Percentiles rank a stretch among this genome's conserved stretches.
Evolutionary conservation across 208 protist genomes (phyloP).

Genomic region (Acanthamoeba rhysodes): DNA sequence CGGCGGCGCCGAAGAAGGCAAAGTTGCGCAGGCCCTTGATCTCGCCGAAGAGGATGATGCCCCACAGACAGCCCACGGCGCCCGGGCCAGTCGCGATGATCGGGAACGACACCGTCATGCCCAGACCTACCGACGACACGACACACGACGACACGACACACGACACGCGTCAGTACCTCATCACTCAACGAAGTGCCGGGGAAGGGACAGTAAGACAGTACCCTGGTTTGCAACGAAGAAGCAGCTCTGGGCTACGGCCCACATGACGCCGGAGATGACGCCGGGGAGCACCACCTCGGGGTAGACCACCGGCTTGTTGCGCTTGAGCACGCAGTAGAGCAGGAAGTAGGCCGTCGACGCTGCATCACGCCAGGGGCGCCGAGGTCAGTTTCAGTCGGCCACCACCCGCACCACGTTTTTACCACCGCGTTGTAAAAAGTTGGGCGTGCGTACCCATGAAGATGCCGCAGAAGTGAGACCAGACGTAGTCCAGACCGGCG

Average conservation of each 20-base stretch:
- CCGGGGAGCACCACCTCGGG: constrained; percentile 68
- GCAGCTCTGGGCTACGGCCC: constrained; percentile 67
- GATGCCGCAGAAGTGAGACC: constrained; percentile 75
- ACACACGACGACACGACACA: too few species aligned
- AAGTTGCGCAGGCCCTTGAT: constrained; percentile 70
- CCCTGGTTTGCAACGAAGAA: constrained; percentile 76
- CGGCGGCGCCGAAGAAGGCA: constrained; percentile 30
- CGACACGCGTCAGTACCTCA: too few species aligned
- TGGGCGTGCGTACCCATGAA: background rate
- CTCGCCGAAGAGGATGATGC: constrained; percentile 67
- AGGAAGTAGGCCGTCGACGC: constrained; percentile 65
- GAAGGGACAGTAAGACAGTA: background rate
- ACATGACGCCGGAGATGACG: constrained; percentile 72
- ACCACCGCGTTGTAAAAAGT: background rate
- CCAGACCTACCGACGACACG: background rate
- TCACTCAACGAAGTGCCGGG: too few species aligned
- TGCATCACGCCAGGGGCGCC: background rate
- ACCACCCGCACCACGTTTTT: too few species aligned
- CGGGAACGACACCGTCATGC: constrained; percentile 69
- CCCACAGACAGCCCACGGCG: constrained; percentile 73
- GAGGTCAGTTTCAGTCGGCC: too few species aligned
- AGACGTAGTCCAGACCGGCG: constrained; percentile 75
- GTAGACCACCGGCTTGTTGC: constrained; percentile 75
- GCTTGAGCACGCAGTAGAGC: constrained; percentile 66
- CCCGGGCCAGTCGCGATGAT: constrained; percentile 68